Conservation (phyloP, 2,329 filamentous ascomycete species). For the Bipolaris oryzae region DNA sequence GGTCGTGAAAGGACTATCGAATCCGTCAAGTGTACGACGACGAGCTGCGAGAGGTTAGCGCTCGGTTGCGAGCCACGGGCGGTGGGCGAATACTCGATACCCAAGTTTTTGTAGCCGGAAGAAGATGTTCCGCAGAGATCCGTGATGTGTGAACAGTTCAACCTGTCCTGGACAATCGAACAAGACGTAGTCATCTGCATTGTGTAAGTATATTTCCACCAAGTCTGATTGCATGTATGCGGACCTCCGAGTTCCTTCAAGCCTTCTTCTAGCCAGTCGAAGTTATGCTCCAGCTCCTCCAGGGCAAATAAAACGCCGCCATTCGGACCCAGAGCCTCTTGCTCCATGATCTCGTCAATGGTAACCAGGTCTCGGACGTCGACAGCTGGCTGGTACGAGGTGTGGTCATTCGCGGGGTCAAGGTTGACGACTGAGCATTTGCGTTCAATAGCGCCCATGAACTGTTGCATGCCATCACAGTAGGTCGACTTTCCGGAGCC, state of each 20-base stretch:
- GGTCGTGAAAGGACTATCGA: constrained; percentile 92
- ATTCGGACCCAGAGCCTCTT: constrained; percentile 89
- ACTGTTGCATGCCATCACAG: constrained; percentile 99
- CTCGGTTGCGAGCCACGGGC: constrained; percentile 20
- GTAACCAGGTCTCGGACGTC: constrained; percentile 90
- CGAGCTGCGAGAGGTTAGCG: constrained; percentile 67
- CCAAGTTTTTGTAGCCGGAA: constrained; percentile 87
- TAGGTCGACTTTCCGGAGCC: constrained; percentile 97
- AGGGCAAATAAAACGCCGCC: constrained; percentile 91
- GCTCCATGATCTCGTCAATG: constrained; percentile 92
- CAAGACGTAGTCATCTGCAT: constrained; percentile 80
- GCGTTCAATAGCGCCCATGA: constrained; percentile 91
- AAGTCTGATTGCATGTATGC: constrained; percentile 10
- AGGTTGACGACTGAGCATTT: constrained; percentile 96
- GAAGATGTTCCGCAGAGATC: constrained; percentile 89
- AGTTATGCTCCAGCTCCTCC: constrained; percentile 92
- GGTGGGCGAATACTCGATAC: constrained; percentile 74
- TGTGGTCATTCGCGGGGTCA: constrained; percentile 94
- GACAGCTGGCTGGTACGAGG: constrained; percentile 84
- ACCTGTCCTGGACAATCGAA: constrained; percentile 98
- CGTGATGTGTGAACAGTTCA: constrained; percentile 95
- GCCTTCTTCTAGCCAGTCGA: constrained; percentile 86
- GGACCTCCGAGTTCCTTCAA: constrained; percentile 73
- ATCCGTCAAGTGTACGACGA: constrained; percentile 91
- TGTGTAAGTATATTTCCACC: constrained; percentile 14